Evolutionary conservation across 83 land plant genomes (phyloP).

Genomic region (Thuja plicata): DNA sequence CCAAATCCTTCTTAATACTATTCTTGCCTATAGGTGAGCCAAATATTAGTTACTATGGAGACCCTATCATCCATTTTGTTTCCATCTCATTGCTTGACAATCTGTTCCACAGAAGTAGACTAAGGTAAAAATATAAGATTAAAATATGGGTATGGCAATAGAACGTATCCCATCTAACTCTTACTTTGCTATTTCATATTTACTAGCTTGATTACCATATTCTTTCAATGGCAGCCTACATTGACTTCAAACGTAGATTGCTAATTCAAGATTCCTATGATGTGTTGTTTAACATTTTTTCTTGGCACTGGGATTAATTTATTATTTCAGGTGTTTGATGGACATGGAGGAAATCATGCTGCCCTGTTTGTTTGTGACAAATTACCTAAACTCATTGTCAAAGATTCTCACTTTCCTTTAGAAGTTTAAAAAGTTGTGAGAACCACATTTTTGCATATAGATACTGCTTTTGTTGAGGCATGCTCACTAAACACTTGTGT

Average conservation of each 20-base stretch:
- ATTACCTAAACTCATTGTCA: slow-evolving; percentile 53
- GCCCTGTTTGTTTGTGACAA: slow-evolving; percentile 72
- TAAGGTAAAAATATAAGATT: too few relatives aligned
- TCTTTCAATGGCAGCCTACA: too few relatives aligned
- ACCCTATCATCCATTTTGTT: neutral
- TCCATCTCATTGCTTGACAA: neutral
- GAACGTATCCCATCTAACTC: too few relatives aligned
- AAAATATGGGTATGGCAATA: too few relatives aligned
- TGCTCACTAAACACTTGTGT: slow-evolving; percentile 52
- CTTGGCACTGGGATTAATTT: neutral
- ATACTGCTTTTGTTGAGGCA: slow-evolving; percentile 76
- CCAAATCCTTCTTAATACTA: too few relatives aligned
- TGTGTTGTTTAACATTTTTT: neutral
- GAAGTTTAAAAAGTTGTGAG: slow-evolving; percentile 55
- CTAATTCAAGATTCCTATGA: too few relatives aligned
- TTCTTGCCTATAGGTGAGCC: too few relatives aligned
- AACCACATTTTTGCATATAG: slow-evolving; percentile 68
- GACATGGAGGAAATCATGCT: slow-evolving; percentile 88
- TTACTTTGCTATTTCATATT: too few relatives aligned
- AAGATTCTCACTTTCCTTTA: too few relatives aligned
- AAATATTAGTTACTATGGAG: neutral
- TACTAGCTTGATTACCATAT: too few relatives aligned
- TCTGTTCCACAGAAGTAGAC: neutral
- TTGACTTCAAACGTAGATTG: too few relatives aligned
- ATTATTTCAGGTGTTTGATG: slow-evolving; percentile 76